Percentiles rank a stretch among this genome's conserved stretches.
Conservation (phyloP, 306 rosid species). For the Sophora flavescens region DNA sequence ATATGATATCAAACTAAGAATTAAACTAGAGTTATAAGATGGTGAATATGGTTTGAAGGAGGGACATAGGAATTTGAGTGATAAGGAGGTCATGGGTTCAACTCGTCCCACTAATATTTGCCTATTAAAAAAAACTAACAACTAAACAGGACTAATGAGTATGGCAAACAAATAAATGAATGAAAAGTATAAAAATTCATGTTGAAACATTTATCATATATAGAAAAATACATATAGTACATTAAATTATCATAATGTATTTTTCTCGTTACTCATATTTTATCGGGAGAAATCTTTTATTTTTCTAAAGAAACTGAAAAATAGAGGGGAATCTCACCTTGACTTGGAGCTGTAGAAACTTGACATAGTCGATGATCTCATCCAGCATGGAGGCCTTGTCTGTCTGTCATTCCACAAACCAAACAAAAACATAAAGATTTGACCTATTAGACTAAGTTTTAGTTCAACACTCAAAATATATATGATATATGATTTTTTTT, state of each 20-base stretch:
- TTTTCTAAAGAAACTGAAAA: neutral
- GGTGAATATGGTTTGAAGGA: too few relatives aligned
- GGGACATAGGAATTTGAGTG: too few relatives aligned
- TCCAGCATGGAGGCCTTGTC: conserved; percentile 99
- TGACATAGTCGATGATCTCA: conserved; percentile 98
- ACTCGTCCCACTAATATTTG: too few relatives aligned
- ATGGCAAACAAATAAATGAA: neutral
- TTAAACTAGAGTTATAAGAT: too few relatives aligned
- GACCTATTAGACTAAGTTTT: neutral
- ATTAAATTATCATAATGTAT: neutral
- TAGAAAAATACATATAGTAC: neutral
- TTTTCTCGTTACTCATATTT: neutral
- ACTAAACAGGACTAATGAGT: too few relatives aligned
- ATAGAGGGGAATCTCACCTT: conserved; percentile 62
- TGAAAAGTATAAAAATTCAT: too few relatives aligned
- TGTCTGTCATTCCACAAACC: conserved; percentile 76
- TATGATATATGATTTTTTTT: too few relatives aligned
- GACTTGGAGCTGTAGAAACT: conserved; percentile 97
- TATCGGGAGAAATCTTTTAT: too few relatives aligned
- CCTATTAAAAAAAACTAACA: too few relatives aligned
- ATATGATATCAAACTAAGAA: neutral
- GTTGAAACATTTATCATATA: neutral
- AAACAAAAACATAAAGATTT: conserved; percentile 25
- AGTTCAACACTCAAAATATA: too few relatives aligned
- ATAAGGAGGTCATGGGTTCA: too few relatives aligned